Evolutionary conservation across 139 green algal species (phyloP).

Genomic region (Ettlia oleoabundans): DNA sequence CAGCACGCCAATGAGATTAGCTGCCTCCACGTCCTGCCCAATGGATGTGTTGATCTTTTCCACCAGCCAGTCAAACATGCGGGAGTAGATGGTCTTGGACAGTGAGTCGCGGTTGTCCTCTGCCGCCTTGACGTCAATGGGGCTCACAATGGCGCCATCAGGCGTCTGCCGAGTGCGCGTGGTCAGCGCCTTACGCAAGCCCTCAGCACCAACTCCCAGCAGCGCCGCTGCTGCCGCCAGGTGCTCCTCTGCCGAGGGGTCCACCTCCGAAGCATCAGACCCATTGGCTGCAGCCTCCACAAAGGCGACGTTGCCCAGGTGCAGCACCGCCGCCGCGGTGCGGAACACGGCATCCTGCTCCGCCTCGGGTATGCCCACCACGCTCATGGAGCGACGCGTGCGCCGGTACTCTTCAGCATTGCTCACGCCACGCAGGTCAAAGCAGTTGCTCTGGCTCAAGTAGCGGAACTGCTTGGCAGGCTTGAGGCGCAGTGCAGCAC

Average conservation of each 20-base stretch:
- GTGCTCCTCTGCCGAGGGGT: constrained; percentile 34
- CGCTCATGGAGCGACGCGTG: constrained; percentile 91
- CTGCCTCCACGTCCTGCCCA: constrained; percentile 68
- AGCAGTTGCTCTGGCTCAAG: constrained; percentile 91
- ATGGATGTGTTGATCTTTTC: constrained; percentile 79
- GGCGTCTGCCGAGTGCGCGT: constrained; percentile 90
- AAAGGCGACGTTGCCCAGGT: constrained; percentile 95
- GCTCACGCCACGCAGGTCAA: constrained; percentile 80
- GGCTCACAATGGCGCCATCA: constrained; percentile 91
- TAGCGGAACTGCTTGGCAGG: constrained; percentile 82
- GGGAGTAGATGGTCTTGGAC: constrained; percentile 95
- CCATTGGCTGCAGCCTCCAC: constrained; percentile 54
- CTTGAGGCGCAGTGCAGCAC: constrained; percentile 65
- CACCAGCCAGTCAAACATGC: constrained; percentile 98
- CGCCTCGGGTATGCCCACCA: constrained; percentile 89
- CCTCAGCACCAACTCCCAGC: constrained; percentile 77
- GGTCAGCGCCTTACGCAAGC: constrained; percentile 85
- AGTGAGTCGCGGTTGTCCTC: constrained; percentile 92
- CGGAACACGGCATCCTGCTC: constrained; percentile 86
- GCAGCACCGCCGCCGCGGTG: constrained; percentile 92
- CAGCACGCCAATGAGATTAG: constrained; percentile 86
- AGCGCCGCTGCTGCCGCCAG: constrained; percentile 68
- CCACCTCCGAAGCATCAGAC: constrained; percentile 36
- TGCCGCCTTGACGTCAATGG: constrained; percentile 84
- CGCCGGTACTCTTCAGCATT: constrained; percentile 93